A percentile compares a stretch with the other conserved stretches of the same genome.
Conservation (phyloP, 306 rosid genomes). For the Dalbergia cochinchinensis region DNA sequence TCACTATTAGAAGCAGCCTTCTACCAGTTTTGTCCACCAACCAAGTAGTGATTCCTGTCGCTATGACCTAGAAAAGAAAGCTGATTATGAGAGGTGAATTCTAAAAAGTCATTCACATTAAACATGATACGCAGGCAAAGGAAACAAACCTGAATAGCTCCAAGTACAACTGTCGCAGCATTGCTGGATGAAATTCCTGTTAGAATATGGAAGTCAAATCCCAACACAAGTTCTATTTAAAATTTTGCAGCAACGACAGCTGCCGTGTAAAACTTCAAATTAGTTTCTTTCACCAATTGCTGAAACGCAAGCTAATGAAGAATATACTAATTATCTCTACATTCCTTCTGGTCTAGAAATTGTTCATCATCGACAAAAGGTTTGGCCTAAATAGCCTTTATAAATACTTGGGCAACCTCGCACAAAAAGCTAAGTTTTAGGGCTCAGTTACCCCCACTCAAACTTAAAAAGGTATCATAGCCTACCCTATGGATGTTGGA, state of each 20-base stretch:
- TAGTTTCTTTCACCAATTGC: constrained; percentile 35
- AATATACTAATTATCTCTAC: background rate
- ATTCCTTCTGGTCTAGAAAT: background rate
- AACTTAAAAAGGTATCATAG: too few species aligned
- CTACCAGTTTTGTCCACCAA: constrained; percentile 85
- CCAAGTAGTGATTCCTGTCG: constrained; percentile 82
- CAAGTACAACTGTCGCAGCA: constrained; percentile 77
- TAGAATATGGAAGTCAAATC: constrained; percentile 44
- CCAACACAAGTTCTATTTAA: constrained; percentile 33
- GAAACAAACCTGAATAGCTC: constrained; percentile 70
- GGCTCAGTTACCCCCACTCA: too few species aligned
- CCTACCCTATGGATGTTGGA: too few species aligned
- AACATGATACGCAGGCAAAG: background rate
- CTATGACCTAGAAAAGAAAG: constrained; percentile 61
- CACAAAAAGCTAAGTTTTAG: too few species aligned
- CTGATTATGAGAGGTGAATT: constrained; percentile 31
- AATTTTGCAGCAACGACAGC: constrained; percentile 14
- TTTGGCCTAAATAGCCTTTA: too few species aligned
- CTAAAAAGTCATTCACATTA: constrained; percentile 19
- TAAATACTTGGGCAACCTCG: too few species aligned
- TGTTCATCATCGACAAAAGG: background rate
- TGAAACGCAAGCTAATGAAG: constrained; percentile 28
- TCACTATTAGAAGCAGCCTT: constrained; percentile 73
- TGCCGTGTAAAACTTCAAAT: constrained; percentile 18
- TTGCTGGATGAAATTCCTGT: constrained; percentile 76